These are phyloP conservation scores for Rosa multiflora DNA, from an alignment of 306 rosid species.

Conservation along the genomic window DNA sequence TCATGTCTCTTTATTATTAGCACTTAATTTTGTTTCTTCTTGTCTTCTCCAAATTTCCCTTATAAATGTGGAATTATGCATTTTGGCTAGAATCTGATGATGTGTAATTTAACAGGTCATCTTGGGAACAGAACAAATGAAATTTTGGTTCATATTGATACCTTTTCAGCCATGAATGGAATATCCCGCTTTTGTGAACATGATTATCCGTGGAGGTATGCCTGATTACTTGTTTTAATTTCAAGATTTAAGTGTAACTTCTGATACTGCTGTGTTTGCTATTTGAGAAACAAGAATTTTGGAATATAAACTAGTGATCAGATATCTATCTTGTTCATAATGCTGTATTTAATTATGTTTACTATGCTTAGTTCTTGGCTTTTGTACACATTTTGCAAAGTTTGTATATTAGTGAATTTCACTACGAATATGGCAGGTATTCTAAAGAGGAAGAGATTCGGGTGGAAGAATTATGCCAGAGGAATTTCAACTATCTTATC, in stretches of 20 bases:
- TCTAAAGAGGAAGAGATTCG: constrained; percentile 87
- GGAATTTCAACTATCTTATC: constrained; percentile 74
- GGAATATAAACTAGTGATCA: constrained; percentile 3
- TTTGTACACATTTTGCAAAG: background rate
- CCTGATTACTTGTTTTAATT: constrained; percentile 15
- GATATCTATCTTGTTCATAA: background rate
- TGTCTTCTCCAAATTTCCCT: background rate
- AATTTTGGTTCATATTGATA: constrained; percentile 81
- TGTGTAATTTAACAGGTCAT: constrained; percentile 43
- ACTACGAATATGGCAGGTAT: constrained; percentile 51
- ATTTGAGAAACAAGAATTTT: constrained; percentile 16
- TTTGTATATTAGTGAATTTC: background rate
- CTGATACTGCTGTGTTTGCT: background rate
- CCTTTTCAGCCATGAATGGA: constrained; percentile 98
- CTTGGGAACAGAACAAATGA: constrained; percentile 43
- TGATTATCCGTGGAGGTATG: constrained; percentile 81
- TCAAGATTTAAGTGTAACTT: background rate
- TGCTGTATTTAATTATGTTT: background rate
- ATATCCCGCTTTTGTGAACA: constrained; percentile 89
- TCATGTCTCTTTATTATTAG: background rate
- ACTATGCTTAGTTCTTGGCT: constrained; percentile 4
- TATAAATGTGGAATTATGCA: background rate
- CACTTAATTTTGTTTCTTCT: background rate
- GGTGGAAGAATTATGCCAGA: constrained; percentile 43
- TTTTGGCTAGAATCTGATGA: constrained; percentile 17